Conservation (phyloP, 2,329 filamentous ascomycete genomes). For the Colletotrichum noveboracense region DNA sequence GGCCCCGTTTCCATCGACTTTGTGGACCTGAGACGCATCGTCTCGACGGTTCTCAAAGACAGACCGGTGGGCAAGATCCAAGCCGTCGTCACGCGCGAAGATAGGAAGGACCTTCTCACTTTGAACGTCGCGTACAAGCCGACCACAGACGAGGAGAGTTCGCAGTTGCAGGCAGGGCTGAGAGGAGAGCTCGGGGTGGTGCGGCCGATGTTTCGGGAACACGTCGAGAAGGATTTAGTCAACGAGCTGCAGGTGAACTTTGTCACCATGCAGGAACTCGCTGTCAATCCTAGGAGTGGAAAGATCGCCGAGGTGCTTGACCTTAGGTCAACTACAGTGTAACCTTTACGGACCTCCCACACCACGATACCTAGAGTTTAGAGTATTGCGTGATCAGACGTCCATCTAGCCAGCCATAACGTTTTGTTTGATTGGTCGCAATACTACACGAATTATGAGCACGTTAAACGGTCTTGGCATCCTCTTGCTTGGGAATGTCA, state of each 20-base stretch:
- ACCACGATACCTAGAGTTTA: not conserved
- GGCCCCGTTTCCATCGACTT: slow-evolving; percentile 14
- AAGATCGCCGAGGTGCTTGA: slow-evolving; percentile 11
- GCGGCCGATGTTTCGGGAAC: slow-evolving; percentile 13
- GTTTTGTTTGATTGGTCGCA: not conserved
- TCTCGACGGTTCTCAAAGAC: not conserved
- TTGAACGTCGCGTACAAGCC: not conserved
- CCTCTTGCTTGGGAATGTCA: not conserved
- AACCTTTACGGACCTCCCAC: not conserved
- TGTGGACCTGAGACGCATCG: slow-evolving; percentile 9
- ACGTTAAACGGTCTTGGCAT: not conserved
- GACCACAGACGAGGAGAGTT: not conserved
- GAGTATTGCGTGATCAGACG: not conserved
- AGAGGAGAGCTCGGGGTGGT: not conserved
- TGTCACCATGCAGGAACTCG: slow-evolving; percentile 4
- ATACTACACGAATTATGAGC: not conserved
- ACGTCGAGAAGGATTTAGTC: slow-evolving; percentile 11
- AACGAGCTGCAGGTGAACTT: slow-evolving; percentile 3
- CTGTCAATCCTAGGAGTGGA: slow-evolving; percentile 6
- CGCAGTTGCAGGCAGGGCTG: not conserved
- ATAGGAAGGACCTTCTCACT: slow-evolving; percentile 8
- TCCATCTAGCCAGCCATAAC: not conserved
- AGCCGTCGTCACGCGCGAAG: slow-evolving; percentile 1
- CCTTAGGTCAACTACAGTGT: slow-evolving; percentile 8
- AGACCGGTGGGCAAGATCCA: not conserved